Percentiles rank a stretch among this genome's conserved stretches.
These are phyloP conservation scores for Aspergillus sp. DNA, from an alignment of 2,329 filamentous ascomycete genomes.

Conservation along the genomic window DNA sequence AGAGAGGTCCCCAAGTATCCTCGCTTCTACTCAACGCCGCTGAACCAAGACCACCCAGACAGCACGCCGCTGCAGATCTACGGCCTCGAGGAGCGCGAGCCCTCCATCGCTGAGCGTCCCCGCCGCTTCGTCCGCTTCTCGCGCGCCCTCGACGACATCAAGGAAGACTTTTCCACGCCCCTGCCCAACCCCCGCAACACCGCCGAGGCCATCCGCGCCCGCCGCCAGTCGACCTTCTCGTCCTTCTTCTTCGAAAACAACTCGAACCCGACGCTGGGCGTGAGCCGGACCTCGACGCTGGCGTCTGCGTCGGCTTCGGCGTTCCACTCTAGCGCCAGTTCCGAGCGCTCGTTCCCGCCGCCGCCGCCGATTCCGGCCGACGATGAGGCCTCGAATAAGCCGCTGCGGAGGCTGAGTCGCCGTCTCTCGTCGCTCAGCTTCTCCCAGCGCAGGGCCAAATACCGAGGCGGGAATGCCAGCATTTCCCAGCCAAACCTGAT, in stretches of 20 bases:
- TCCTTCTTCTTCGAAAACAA: slow-evolving; percentile 8
- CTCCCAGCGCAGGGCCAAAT: slow-evolving; percentile 18
- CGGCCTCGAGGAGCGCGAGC: slow-evolving; percentile 34
- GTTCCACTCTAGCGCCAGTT: slow-evolving; percentile 3
- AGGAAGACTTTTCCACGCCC: slow-evolving; percentile 29
- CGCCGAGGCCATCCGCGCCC: slow-evolving; percentile 25
- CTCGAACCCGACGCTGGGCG: slow-evolving; percentile 2
- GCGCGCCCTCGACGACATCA: slow-evolving; percentile 37
- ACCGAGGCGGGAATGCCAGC: slow-evolving; percentile 18
- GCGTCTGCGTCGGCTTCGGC: neutral
- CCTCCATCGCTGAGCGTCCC: slow-evolving; percentile 30
- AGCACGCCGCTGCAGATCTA: slow-evolving; percentile 34
- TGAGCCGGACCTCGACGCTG: neutral
- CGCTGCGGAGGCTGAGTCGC: slow-evolving; percentile 22
- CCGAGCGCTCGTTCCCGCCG: neutral
- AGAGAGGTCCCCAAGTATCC: slow-evolving; percentile 26
- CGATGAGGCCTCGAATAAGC: slow-evolving; percentile 23
- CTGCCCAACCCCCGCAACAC: slow-evolving; percentile 23
- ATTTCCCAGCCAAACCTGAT: slow-evolving; percentile 37
- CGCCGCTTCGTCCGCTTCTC: slow-evolving; percentile 33
- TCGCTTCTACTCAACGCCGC: slow-evolving; percentile 36
- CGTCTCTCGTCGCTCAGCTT: slow-evolving; percentile 29
- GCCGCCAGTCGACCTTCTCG: slow-evolving; percentile 28
- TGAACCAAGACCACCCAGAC: slow-evolving; percentile 27
- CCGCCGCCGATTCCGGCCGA: slow-evolving; percentile 15